A percentile compares a stretch with the other conserved stretches of the same genome.
These are phyloP conservation scores for Cyclotella sp. DNA, from an alignment of 108 stramenopile genomes.

Conservation along the genomic window DNA sequence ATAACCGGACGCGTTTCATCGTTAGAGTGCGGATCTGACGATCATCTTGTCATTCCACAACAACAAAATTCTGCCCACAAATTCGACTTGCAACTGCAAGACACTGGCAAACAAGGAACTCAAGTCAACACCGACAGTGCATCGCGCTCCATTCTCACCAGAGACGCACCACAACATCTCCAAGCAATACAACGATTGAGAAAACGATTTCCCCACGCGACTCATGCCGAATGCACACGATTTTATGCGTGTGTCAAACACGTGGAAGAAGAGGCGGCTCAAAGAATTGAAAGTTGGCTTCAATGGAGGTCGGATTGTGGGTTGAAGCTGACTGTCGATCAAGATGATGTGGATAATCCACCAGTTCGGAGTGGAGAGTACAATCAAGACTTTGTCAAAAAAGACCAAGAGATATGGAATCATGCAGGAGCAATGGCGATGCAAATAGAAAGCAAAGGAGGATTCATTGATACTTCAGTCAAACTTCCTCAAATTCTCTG, in stretches of 20 bases:
- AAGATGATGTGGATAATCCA: not conserved
- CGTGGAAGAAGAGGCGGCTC: slow-evolving; percentile 37
- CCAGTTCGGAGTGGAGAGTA: not conserved
- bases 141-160: not conserved
- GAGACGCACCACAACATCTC: slow-evolving; percentile 8
- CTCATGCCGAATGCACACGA: slow-evolving; percentile 40
- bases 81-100: not conserved
- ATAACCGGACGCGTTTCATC: not conserved
- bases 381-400: slow-evolving; percentile 23
- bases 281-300: slow-evolving; percentile 35
- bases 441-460: slow-evolving; percentile 16
- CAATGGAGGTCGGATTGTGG: slow-evolving; percentile 43
- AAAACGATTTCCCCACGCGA: slow-evolving; percentile 34
- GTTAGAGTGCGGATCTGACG: not conserved
- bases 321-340: slow-evolving; percentile 28
- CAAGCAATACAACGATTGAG: slow-evolving; percentile 32
- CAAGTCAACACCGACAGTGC: not conserved
- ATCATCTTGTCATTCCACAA: not conserved
- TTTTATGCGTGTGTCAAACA: slow-evolving; percentile 40
- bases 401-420: slow-evolving; percentile 40
- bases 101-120: not conserved
- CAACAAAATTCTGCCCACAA: not conserved
- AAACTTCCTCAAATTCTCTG: slow-evolving; percentile 47
- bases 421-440: slow-evolving; percentile 37
- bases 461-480: not conserved